These are phyloP conservation scores for Physcomitrellopsis africana DNA, from an alignment of 225 moss, liverwort and hornwort genomes.

Conservation along the genomic window DNA sequence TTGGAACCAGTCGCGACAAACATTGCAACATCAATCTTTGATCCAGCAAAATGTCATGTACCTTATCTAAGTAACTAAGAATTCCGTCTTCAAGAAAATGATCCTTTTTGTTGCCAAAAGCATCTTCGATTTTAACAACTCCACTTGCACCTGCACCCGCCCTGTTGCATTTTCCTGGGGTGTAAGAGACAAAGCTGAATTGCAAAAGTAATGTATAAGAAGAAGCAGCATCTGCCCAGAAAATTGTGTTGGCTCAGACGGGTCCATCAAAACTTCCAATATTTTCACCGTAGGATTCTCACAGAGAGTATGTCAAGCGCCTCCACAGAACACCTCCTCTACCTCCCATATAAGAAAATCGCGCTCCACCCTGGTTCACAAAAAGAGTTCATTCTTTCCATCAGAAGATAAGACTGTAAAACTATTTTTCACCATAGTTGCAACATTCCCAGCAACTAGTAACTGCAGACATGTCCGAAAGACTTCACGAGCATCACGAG, in stretches of 20 bases:
- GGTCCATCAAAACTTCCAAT: constrained; percentile 1
- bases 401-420: neutral
- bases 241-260: neutral
- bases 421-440: neutral
- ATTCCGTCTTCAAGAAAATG: constrained; percentile 72
- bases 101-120: constrained; percentile 66
- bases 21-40: constrained; percentile 9
- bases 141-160: constrained; percentile 68
- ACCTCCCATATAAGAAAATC: constrained; percentile 99
- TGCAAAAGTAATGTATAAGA: constrained; percentile 1
- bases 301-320: constrained; percentile 80
- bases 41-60: constrained; percentile 24
- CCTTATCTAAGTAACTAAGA: constrained; percentile 83
- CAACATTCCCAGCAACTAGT: constrained; percentile 25
- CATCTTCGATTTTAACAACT: constrained; percentile 76
- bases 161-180: constrained; percentile 33
- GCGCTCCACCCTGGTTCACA: constrained; percentile 78
- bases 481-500: constrained; percentile 10
- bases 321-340: constrained; percentile 91
- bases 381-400: neutral
- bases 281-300: constrained; percentile 27
- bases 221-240: neutral
- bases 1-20: constrained; percentile 20
- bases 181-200: constrained; percentile 33
- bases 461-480: constrained; percentile 7